Percentiles rank a stretch among this genome's conserved stretches.
These are phyloP conservation scores for Plasmodium gallinaceum DNA, from an alignment of 169 alveolate species.

Conservation along the genomic window DNA sequence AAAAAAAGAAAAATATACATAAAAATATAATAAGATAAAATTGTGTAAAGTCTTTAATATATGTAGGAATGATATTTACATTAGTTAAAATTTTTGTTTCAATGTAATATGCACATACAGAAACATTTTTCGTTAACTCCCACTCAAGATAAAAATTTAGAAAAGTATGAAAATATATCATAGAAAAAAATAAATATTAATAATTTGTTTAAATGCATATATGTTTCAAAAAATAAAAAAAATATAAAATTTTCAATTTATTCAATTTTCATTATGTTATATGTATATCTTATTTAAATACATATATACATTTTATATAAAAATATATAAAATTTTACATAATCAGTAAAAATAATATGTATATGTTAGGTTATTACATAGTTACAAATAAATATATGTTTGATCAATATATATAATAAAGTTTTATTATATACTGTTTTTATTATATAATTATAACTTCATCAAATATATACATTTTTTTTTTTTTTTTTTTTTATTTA, in stretches of 20 bases:
- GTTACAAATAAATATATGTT: background rate
- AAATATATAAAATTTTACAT: no score
- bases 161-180: conserved; percentile 25
- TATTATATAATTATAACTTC: background rate
- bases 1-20: no score
- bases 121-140: conserved; percentile 50
- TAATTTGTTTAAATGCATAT: no score
- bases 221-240: no score
- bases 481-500: conserved; percentile 4
- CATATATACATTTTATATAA: no score
- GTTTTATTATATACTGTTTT: background rate
- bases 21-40: background rate
- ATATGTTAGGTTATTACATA: no score
- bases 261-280: no score
- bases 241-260: no score
- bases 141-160: conserved; percentile 53
- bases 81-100: background rate
- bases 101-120: conserved; percentile 68
- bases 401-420: background rate
- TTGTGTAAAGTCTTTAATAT: background rate
- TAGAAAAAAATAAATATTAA: background rate
- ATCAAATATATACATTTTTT: background rate
- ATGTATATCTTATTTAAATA: no score
- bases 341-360: no score
- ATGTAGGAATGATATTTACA: background rate